phyloP scores from a whole-genome alignment of 2,329 filamentous ascomycete species.

The Fusarium sp. region DNA sequence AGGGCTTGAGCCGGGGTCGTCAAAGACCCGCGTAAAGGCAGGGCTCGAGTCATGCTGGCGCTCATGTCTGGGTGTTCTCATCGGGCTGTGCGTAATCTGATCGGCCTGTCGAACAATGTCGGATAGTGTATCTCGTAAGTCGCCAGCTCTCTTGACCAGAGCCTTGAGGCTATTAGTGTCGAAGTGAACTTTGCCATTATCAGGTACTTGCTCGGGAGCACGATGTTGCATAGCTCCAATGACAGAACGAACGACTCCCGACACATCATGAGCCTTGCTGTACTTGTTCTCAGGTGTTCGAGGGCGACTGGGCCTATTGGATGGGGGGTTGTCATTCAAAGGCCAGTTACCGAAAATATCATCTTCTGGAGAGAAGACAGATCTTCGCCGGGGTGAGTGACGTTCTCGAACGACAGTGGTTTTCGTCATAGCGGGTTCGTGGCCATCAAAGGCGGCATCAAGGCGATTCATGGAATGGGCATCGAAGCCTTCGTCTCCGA shows the following conservation, averaged over 20 bases:
- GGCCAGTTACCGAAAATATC: slow-evolving; percentile 72
- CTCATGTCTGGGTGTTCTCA: slow-evolving; percentile 60
- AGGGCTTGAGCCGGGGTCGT: slow-evolving; percentile 69
- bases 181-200: slow-evolving; percentile 67
- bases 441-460: slow-evolving; percentile 57
- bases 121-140: slow-evolving; percentile 68
- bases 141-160: slow-evolving; percentile 71
- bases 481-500: slow-evolving; percentile 62
- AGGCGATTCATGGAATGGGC: slow-evolving; percentile 57
- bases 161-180: slow-evolving; percentile 77
- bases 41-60: slow-evolving; percentile 68
- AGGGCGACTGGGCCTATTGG: slow-evolving; percentile 55
- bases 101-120: slow-evolving; percentile 71
- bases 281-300: slow-evolving; percentile 56
- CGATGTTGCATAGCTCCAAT: slow-evolving; percentile 73
- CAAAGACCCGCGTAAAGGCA: slow-evolving; percentile 75
- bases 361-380: slow-evolving; percentile 73
- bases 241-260: slow-evolving; percentile 68
- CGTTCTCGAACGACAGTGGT: slow-evolving; percentile 67
- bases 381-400: slow-evolving; percentile 64
- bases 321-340: slow-evolving; percentile 50
- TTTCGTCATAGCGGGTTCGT: slow-evolving; percentile 59
- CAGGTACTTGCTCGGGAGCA: slow-evolving; percentile 52
- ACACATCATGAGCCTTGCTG: slow-evolving; percentile 53
- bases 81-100: slow-evolving; percentile 67